A percentile compares a stretch with the other conserved stretches of the same genome.
phyloP scores from a whole-genome alignment of 352 stramenopile genomes.

The Globisporangium carolinianum region DNA sequence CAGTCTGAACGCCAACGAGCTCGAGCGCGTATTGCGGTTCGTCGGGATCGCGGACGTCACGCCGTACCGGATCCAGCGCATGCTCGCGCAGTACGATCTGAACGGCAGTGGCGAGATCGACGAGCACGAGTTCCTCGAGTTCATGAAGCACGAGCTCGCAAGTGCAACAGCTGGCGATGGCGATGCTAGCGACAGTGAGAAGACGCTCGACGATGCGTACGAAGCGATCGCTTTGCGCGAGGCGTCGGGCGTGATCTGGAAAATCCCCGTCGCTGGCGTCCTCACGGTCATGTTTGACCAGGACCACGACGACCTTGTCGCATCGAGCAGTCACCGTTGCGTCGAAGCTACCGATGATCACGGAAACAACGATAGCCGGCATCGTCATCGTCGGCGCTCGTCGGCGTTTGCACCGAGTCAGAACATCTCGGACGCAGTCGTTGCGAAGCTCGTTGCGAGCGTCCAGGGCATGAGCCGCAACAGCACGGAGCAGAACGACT shows the following conservation, averaged over 20 bases:
- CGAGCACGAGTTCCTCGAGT: slow-evolving; percentile 63
- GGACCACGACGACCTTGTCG: slow-evolving; percentile 1
- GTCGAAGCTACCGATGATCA: too few species aligned
- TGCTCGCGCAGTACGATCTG: slow-evolving; percentile 61
- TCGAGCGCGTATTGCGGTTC: slow-evolving; percentile 41
- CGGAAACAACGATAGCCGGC: background rate
- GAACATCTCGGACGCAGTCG: slow-evolving; percentile 26
- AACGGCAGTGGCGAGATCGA: slow-evolving; percentile 71
- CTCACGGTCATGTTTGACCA: slow-evolving; percentile 32
- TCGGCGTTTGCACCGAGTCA: slow-evolving; percentile 2
- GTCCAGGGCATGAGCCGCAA: slow-evolving; percentile 37
- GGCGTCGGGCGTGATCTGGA: slow-evolving; percentile 27
- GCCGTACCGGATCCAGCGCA: slow-evolving; percentile 29
- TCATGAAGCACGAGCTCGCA: slow-evolving; percentile 50
- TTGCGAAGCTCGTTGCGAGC: slow-evolving; percentile 37
- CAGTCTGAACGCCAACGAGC: slow-evolving; percentile 36
- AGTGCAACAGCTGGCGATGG: too few species aligned
- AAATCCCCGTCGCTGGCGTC: slow-evolving; percentile 26
- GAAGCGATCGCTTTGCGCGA: slow-evolving; percentile 20
- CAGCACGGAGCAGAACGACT: slow-evolving; percentile 43
- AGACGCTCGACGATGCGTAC: slow-evolving; percentile 19
- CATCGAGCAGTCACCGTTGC: too few species aligned
- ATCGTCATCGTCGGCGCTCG: background rate
- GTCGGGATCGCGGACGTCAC: slow-evolving; percentile 37
- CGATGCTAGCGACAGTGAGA: background rate